Percentiles rank a stretch among this genome's conserved stretches.
Evolutionary conservation across 768 basidiomycete genomes (phyloP).

Genomic region (Cubamyces lactineus): DNA sequence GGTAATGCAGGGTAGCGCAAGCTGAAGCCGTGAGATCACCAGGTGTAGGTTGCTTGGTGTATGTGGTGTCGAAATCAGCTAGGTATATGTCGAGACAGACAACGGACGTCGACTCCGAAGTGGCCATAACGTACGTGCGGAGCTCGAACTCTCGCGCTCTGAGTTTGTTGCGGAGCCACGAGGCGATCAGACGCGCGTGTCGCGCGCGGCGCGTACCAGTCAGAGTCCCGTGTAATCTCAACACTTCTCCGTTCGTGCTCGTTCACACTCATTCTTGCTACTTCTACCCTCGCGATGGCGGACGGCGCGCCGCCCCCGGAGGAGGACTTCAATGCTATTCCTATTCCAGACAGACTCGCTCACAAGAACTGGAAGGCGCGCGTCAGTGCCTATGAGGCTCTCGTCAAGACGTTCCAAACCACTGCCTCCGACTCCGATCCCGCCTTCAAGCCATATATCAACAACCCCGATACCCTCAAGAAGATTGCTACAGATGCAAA

Average conservation of each 20-base stretch:
- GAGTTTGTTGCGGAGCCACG: slow-evolving; percentile 7
- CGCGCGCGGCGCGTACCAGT: slow-evolving; percentile 17
- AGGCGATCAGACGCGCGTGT: slow-evolving; percentile 11
- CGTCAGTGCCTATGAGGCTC: slow-evolving; percentile 86
- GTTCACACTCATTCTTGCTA: slow-evolving; percentile 18
- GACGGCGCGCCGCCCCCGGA: slow-evolving; percentile 91
- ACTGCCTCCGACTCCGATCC: slow-evolving; percentile 94
- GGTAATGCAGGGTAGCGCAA: too few species aligned
- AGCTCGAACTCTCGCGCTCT: background rate
- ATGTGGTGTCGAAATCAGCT: too few species aligned
- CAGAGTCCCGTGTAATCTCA: slow-evolving; percentile 19
- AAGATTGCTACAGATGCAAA: slow-evolving; percentile 90
- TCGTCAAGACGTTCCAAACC: slow-evolving; percentile 84
- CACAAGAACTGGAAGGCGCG: slow-evolving; percentile 99
- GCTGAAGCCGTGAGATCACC: too few species aligned
- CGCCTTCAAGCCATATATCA: slow-evolving; percentile 87
- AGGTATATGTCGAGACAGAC: too few species aligned
- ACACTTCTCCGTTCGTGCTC: slow-evolving; percentile 11
- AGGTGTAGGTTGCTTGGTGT: too few species aligned
- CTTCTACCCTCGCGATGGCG: slow-evolving; percentile 48
- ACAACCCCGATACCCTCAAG: slow-evolving; percentile 77
- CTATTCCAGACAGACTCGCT: slow-evolving; percentile 77
- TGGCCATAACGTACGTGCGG: background rate
- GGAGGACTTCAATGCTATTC: slow-evolving; percentile 86
- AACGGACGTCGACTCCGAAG: background rate